Evolutionary conservation across 352 stramenopile genomes (phyloP).

Genomic region (Phytophthora nicotianae): DNA sequence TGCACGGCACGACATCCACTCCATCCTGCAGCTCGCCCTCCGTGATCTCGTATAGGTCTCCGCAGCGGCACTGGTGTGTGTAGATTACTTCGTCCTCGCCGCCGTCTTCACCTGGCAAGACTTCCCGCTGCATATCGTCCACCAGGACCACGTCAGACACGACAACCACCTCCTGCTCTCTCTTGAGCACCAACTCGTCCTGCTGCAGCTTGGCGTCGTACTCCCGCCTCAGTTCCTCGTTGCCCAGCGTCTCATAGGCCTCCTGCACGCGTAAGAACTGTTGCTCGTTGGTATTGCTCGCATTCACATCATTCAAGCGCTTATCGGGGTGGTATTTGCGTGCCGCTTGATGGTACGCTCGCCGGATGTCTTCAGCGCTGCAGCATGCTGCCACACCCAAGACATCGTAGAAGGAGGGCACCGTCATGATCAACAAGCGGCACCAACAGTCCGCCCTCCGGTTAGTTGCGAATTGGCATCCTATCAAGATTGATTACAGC

Average conservation of each 20-base stretch:
- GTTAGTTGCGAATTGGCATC: slow-evolving; percentile 22
- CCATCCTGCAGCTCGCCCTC: slow-evolving; percentile 66
- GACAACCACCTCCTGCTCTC: slow-evolving; percentile 53
- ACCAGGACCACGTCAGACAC: slow-evolving; percentile 71
- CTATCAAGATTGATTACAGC: slow-evolving; percentile 19
- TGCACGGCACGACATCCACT: slow-evolving; percentile 75
- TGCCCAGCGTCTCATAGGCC: slow-evolving; percentile 73
- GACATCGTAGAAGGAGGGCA: slow-evolving; percentile 59
- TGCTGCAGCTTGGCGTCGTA: slow-evolving; percentile 65
- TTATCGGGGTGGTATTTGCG: slow-evolving; percentile 75
- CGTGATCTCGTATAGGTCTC: slow-evolving; percentile 74
- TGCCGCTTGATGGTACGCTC: slow-evolving; percentile 71
- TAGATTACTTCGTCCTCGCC: slow-evolving; percentile 60
- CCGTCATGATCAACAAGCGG: background rate
- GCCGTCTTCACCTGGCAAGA: slow-evolving; percentile 32
- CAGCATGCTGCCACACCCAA: slow-evolving; percentile 52
- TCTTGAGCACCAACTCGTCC: slow-evolving; percentile 38
- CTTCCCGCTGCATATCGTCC: slow-evolving; percentile 48
- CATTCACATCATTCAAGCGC: slow-evolving; percentile 15
- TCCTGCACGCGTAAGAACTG: slow-evolving; percentile 66
- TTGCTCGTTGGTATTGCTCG: slow-evolving; percentile 9
- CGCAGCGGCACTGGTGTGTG: slow-evolving; percentile 69
- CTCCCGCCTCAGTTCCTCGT: slow-evolving; percentile 37
- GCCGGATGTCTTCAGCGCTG: slow-evolving; percentile 64
- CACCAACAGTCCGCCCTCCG: slow-evolving; percentile 10